Conservation (phyloP, 129 eudicot species). For the Gnaphalium uliginosum region DNA sequence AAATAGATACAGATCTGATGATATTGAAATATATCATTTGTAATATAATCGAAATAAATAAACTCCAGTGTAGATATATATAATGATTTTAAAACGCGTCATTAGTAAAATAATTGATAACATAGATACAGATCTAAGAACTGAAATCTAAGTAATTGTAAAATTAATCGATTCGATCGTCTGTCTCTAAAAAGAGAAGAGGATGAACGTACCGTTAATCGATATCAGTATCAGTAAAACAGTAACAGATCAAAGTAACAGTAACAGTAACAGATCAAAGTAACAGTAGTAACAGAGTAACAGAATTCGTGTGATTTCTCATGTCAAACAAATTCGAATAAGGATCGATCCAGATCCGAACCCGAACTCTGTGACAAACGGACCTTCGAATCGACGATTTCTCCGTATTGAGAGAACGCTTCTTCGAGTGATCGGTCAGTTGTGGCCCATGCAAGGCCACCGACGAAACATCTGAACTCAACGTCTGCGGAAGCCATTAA, state of each 20-base stretch:
- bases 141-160: not conserved
- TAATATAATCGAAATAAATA: too few relatives aligned
- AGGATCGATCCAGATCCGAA: constrained; percentile 51
- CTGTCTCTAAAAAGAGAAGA: constrained; percentile 49
- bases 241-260: constrained; percentile 36
- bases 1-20: too few relatives aligned
- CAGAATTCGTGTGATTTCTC: constrained; percentile 24
- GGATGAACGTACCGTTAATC: constrained; percentile 77
- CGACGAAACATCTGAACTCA: constrained; percentile 85
- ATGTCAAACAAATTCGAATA: constrained; percentile 30
- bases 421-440: constrained; percentile 58
- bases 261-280: constrained; percentile 39
- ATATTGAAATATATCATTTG: too few relatives aligned
- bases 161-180: constrained; percentile 49
- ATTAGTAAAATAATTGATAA: not conserved
- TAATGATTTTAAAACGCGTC: too few relatives aligned
- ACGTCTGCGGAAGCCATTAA: constrained; percentile 67
- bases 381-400: constrained; percentile 90
- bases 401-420: constrained; percentile 78
- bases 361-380: constrained; percentile 47
- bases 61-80: too few relatives aligned
- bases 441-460: constrained; percentile 97
- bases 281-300: constrained; percentile 26
- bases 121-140: not conserved
- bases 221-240: constrained; percentile 25